Conservation (phyloP, 129 eudicot species). For the Chrysanthemum lavandulifolium region DNA sequence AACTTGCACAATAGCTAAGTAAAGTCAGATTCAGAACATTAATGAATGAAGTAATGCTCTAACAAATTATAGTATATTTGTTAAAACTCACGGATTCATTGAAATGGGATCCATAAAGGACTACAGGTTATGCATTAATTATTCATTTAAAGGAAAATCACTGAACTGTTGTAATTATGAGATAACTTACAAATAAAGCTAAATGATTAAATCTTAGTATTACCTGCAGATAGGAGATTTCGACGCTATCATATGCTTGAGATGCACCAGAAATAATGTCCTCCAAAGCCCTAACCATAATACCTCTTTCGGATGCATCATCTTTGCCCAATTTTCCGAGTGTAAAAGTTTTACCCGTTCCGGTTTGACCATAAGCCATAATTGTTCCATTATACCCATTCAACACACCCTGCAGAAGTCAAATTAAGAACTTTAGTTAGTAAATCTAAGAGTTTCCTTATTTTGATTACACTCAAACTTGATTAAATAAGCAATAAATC, state of each 20-base stretch:
- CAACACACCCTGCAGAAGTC: conserved; percentile 76
- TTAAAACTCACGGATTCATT: background rate
- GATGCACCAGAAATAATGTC: conserved; percentile 73
- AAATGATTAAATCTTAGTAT: conserved; percentile 4
- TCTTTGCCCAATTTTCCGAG: conserved; percentile 85
- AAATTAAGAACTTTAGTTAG: conserved; percentile 20
- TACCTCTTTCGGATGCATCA: conserved; percentile 90
- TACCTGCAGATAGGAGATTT: conserved; percentile 91
- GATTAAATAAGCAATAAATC: background rate
- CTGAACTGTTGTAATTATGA: background rate
- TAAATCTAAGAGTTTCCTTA: too few relatives aligned
- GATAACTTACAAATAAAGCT: background rate
- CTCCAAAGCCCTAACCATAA: conserved; percentile 97
- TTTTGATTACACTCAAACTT: too few relatives aligned
- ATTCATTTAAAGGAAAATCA: conserved; percentile 2
- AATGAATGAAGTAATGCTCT: background rate
- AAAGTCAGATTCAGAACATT: background rate
- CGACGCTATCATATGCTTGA: conserved; percentile 59
- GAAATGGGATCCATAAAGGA: background rate
- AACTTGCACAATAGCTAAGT: background rate
- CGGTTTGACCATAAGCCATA: conserved; percentile 99
- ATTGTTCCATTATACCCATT: conserved; percentile 96
- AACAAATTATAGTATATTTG: background rate
- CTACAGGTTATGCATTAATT: background rate
- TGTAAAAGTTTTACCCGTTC: conserved; percentile 95